Evolutionary conservation across 352 stramenopile genomes (phyloP).

Genomic region (Salisapilia sapeloensis): DNA sequence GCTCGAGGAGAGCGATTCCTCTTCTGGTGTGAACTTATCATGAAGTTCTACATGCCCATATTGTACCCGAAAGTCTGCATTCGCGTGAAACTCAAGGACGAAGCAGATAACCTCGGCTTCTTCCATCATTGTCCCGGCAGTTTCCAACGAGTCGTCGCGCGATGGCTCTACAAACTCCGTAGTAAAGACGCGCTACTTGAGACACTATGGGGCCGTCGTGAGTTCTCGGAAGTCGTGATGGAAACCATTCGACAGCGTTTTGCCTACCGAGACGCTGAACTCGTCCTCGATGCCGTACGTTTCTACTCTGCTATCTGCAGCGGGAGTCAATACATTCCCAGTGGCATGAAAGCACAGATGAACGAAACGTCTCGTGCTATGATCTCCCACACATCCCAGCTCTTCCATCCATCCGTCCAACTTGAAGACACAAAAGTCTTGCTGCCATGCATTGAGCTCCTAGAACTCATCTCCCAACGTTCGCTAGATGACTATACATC

Average conservation of each 20-base stretch:
- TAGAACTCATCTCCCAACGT: constrained; percentile 75
- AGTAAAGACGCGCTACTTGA: constrained; percentile 74
- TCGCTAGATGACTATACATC: constrained; percentile 70
- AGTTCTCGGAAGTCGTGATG: constrained; percentile 77
- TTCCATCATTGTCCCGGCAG: constrained; percentile 78
- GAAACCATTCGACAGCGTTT: constrained; percentile 76
- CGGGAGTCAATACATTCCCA: constrained; percentile 47
- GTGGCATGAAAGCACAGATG: constrained; percentile 68
- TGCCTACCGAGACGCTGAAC: constrained; percentile 66
- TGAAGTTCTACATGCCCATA: constrained; percentile 82
- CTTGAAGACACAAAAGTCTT: constrained; percentile 72
- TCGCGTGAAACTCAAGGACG: constrained; percentile 74
- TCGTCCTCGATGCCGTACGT: constrained; percentile 75
- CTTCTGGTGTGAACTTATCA: constrained; percentile 78
- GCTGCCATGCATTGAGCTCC: constrained; percentile 67
- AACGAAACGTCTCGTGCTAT: constrained; percentile 67
- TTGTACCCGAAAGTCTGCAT: constrained; percentile 77
- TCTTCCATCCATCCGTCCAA: constrained; percentile 75
- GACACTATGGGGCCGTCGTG: constrained; percentile 50
- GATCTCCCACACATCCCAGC: constrained; percentile 77
- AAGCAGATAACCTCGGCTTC: constrained; percentile 59
- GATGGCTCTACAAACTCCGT: constrained; percentile 76
- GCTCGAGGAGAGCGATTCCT: constrained; percentile 52
- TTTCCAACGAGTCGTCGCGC: constrained; percentile 72
- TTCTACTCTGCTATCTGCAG: constrained; percentile 77